Base-by-base conservation (phyloP, 179 eudicot genomes). In the Corrigiola litoralis region DNA sequence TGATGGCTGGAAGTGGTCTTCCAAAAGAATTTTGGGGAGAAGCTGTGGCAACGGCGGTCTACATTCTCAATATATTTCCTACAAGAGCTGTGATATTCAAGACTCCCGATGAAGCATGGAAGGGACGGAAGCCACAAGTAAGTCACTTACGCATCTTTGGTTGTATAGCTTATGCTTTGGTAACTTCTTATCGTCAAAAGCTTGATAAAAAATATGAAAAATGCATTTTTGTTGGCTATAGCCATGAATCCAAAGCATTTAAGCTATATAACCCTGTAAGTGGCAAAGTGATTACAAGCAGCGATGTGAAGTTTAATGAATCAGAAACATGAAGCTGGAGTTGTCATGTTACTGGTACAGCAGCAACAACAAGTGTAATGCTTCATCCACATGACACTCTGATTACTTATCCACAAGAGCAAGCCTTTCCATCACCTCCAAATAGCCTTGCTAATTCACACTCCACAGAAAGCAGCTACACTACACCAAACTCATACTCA, bases 191-290 rank as follows among this genome's bases (percentile, higher is more conserved):
- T 48, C 0, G 52, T 1, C 52, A 21, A 20, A 48, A 48, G 27
- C 52, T 48, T 48, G 52, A 48, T 48, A 18, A 48, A 18, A 48
- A 48, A 21, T 48, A 25, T 17, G 24, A n/a, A 11, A 48, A 48
- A 20, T 48, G 52, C 23, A 48, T 48, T 54, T 29, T 29, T 31
- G 4, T 54, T 31, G 40, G 59, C 8, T 54, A 54, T 31, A 54
- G 59, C 6, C 4, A 8, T 31, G 20, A 54, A 18, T 54, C 38
- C 18, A 54, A 54, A 12, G 61, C 61, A 57, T 57, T n/a, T 57
- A 34, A 10, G 61, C 11, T 57, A 57, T 57, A 57, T 57, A 57
- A 57, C n/a, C 62, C 62, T 13, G 41, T 21, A 36, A 57, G 46
- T 57, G 46, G 46, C 29, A 57, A 57, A 21, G 17, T 57, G 0